Base-by-base conservation (phyloP, 495 filamentous ascomycete species). In the Aspergillus cavernicola region DNA sequence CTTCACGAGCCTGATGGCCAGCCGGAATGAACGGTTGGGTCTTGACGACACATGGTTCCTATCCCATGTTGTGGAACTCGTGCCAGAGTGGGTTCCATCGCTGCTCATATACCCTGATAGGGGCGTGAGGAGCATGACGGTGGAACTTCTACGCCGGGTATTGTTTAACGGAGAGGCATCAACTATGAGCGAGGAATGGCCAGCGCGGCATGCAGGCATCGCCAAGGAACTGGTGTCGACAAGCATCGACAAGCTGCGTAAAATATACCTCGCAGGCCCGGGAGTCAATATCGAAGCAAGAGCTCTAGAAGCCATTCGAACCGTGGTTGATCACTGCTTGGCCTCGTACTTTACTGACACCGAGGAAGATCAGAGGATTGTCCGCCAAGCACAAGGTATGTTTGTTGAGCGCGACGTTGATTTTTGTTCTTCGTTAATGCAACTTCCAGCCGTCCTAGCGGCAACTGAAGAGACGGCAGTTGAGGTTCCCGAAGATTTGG, bases 81-180 rank as follows among this genome's bases (percentile, higher is more conserved):
- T 90, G 10, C 75, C 79, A 0, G 66, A 77, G 29, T 91, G 86
- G 85, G 84, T 74, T 1, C 88, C 89, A 7, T 77, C 82, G 2
- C 62, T 93, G 22, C 73, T 90, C 16, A 79, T 80, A 38, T 86
- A 85, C 57, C 76, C 69, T 15, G 85, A 89, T 35, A 65, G 67
- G 11, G 50, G 62, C 3, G 75, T 88, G 20, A 80, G 81, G 19
- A 64, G 68, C 13, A 69, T 71, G 24, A 80, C 83, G 1, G 74
- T 84, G 43, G 70, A 71, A 4, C 69, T 87, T 42, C 61, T 89
- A 29, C 72, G 76, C 24, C 68, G 78, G 8, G 74, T 80, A 39
- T 52, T 88, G 20, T 84, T 90, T 59, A 68, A 59, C 28, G 57
- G 59, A 36, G 67, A 72, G n/a, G 50, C 61, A 13, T 53, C 66